These are phyloP conservation scores for Heracleum sosnowskyi DNA, from an alignment of 129 eudicot genomes.

Conservation along the genomic window DNA sequence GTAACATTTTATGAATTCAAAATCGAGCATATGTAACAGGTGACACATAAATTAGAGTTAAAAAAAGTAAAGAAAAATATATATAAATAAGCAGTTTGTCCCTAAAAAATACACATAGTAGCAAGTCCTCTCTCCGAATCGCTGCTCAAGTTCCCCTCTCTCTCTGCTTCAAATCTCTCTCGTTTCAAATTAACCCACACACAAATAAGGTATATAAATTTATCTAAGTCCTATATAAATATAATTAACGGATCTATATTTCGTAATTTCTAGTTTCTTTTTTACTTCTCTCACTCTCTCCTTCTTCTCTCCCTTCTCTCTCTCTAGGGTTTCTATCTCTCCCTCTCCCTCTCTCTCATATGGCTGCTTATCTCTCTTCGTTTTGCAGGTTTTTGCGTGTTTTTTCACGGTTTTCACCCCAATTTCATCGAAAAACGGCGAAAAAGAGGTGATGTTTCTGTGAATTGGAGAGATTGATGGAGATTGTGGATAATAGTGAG, in stretches of 20 bases:
- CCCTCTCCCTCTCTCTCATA: slow-evolving; percentile 13
- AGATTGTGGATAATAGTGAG: slow-evolving; percentile 8
- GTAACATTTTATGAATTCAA: too few species aligned
- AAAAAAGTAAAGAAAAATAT: background rate
- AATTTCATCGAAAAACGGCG: slow-evolving; percentile 4
- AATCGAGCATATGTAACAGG: too few species aligned
- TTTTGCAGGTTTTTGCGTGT: slow-evolving; percentile 41
- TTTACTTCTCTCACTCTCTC: background rate
- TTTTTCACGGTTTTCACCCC: background rate
- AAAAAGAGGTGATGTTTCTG: slow-evolving; percentile 7
- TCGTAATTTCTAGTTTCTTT: slow-evolving; percentile 21
- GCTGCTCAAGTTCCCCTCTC: slow-evolving; percentile 2
- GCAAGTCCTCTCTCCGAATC: slow-evolving; percentile 6
- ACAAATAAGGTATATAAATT: slow-evolving; percentile 40
- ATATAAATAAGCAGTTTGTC: background rate
- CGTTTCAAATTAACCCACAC: slow-evolving; percentile 50
- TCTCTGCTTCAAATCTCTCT: slow-evolving; percentile 10
- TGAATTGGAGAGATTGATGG: slow-evolving; percentile 34
- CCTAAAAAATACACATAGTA: background rate
- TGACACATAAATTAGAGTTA: background rate
- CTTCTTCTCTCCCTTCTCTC: slow-evolving; percentile 4
- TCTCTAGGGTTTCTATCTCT: slow-evolving; percentile 41
- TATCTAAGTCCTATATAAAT: background rate
- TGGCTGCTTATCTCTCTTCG: slow-evolving; percentile 31
- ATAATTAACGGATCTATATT: slow-evolving; percentile 16